Base-by-base conservation (phyloP, 148 eudicot genomes). In the Simmondsia chinensis region DNA sequence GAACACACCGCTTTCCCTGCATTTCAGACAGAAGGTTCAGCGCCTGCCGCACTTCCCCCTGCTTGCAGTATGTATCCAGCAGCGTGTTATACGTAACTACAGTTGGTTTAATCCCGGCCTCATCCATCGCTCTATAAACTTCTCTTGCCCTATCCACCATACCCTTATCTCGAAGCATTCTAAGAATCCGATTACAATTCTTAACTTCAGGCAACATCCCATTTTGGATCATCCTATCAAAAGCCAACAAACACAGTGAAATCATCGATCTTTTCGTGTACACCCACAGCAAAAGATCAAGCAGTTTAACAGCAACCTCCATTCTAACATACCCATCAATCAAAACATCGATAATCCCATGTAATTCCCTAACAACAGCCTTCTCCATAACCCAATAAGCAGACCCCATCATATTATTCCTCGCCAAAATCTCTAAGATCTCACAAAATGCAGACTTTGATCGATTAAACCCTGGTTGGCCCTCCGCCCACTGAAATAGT, bases 121-220 rank as follows among this genome's bases (percentile, higher is more conserved):
- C 47, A 2, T 38, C 52, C 86, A 79, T 79, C 61, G 34, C 13
- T 32, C 43, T 50, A 48, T 71, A 71, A 29, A 79, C 65, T 15
- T 71, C 60, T 36, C 34, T 57, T 2, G 65, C 65, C 48, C 51
- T 54, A 9, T 9, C 26, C 43, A 52, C 53, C 45, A 74, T 67
- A 42, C 48, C 36, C 32, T 35, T 68, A 46, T 71, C 73, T 39
- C 78, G 74, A 51, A 79, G 75, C 11, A 64, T 7, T 54, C 52
- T 49, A 54, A 79, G 72, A 62, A 79, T 38, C 43, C 78, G 71
- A 49, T 79, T 79, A 30, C 86, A 79, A 39, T 59, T 71, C 54
- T 61, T 64, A 58, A 74, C 62, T 57, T 71, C 75, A 7, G 81
- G 81, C 33, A 56, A 64, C 10, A 71, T 60, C 50, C 54, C 72